Percentiles rank a stretch among this genome's conserved stretches.
phyloP scores from a whole-genome alignment of 164 flowering plant species.

The Macadamia integrifolia region DNA sequence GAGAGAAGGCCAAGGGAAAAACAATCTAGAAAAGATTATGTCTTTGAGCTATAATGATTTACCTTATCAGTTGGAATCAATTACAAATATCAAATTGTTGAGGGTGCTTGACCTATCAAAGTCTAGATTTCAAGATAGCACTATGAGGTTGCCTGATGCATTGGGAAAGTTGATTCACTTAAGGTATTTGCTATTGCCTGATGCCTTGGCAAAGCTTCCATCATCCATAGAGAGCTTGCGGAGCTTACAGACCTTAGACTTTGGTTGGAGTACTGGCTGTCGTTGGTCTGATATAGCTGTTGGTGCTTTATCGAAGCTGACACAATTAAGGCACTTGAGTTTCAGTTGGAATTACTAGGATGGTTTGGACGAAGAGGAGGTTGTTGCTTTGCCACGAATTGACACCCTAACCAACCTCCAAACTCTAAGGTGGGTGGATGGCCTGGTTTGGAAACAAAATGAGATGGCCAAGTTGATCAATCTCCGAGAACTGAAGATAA shows the following conservation, averaged over 20 bases:
- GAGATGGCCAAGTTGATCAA: neutral
- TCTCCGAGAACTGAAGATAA: neutral
- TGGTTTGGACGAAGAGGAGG: neutral
- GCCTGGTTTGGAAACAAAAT: too few relatives aligned
- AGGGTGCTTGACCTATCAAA: neutral
- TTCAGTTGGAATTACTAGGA: too few relatives aligned
- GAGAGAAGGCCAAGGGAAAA: neutral
- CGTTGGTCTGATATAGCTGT: too few relatives aligned
- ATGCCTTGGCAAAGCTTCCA: too few relatives aligned
- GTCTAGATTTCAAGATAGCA: neutral
- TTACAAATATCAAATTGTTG: slow-evolving; percentile 4
- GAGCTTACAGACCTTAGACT: slow-evolving; percentile 3
- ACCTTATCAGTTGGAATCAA: slow-evolving; percentile 7
- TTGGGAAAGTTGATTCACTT: slow-evolving; percentile 8
- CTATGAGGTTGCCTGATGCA: slow-evolving; percentile 1
- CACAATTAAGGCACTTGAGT: too few relatives aligned
- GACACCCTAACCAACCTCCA: neutral
- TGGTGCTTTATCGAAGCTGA: neutral
- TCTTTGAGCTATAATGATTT: slow-evolving; percentile 16
- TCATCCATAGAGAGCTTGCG: slow-evolving; percentile 4
- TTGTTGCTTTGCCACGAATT: neutral
- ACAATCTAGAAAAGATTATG: neutral
- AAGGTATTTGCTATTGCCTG: too few relatives aligned
- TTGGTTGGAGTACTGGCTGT: too few relatives aligned
- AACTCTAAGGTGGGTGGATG: neutral